These are phyloP conservation scores for Globisporangium lucens DNA, from an alignment of 352 stramenopile genomes.

Conservation along the genomic window DNA sequence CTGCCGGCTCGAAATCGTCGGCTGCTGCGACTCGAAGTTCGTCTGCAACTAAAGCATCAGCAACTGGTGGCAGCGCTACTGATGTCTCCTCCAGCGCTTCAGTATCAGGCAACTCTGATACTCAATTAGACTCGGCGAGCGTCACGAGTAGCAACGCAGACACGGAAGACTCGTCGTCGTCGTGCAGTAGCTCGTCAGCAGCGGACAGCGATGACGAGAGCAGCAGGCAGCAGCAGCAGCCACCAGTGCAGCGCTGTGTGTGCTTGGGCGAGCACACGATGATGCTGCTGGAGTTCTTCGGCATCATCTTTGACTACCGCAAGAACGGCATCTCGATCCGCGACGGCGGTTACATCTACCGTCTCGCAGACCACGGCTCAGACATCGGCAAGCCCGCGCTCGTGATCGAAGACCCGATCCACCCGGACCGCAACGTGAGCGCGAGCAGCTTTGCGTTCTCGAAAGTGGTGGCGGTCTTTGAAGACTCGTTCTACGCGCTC, in stretches of 20 bases:
- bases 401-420: conserved; percentile 89
- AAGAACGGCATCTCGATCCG: conserved; percentile 83
- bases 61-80: conserved; percentile 2
- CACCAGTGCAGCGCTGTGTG: conserved; percentile 14
- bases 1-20: conserved; percentile 16
- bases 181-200: conserved; percentile 41
- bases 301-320: conserved; percentile 82
- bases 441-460: conserved; percentile 85
- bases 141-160: conserved; percentile 79
- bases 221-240: conserved; percentile 8
- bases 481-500: conserved; percentile 83
- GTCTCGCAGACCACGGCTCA: conserved; percentile 51
- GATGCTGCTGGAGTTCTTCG: conserved; percentile 84
- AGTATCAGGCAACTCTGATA: conserved; percentile 2
- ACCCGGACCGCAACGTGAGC: conserved; percentile 83
- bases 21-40: background rate
- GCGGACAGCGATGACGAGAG: conserved; percentile 58
- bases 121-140: conserved; percentile 50
- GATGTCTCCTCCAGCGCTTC: background rate
- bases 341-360: conserved; percentile 85
- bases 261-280: conserved; percentile 73
- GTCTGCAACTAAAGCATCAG: conserved; percentile 11
- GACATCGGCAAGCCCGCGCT: conserved; percentile 62
- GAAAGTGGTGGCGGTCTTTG: conserved; percentile 81
- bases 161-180: conserved; percentile 71